These are phyloP conservation scores for Xylaria telfairii DNA, from an alignment of 495 filamentous ascomycete species.

Conservation along the genomic window DNA sequence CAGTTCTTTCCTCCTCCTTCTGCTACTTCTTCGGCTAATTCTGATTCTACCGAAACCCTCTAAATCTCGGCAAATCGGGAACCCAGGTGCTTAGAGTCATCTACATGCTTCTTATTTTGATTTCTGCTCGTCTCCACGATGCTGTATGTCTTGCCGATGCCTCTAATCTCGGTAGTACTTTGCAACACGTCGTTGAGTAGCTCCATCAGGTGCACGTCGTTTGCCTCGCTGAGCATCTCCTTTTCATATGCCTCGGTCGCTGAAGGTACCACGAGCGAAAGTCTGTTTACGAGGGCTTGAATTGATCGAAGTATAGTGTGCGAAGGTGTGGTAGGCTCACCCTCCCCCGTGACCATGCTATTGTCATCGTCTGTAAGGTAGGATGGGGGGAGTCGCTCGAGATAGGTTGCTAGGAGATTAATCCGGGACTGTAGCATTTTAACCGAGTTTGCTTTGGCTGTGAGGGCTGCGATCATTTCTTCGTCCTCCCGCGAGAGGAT, in stretches of 20 bases:
- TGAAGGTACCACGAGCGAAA: slow-evolving; percentile 64
- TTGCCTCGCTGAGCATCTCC: slow-evolving; percentile 70
- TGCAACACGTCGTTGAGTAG: slow-evolving; percentile 72
- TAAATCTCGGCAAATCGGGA: slow-evolving; percentile 30
- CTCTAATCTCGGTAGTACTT: slow-evolving; percentile 68
- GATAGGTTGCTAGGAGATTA: slow-evolving; percentile 79
- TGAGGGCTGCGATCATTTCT: slow-evolving; percentile 71
- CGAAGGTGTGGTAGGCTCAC: slow-evolving; percentile 59
- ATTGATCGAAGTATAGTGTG: slow-evolving; percentile 70
- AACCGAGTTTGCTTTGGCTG: slow-evolving; percentile 88
- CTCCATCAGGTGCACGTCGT: slow-evolving; percentile 77
- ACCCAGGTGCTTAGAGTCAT: slow-evolving; percentile 11
- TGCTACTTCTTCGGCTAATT: not conserved
- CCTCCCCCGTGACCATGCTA: slow-evolving; percentile 41
- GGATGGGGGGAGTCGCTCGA: slow-evolving; percentile 72
- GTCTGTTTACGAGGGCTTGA: slow-evolving; percentile 66
- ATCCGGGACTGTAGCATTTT: slow-evolving; percentile 89
- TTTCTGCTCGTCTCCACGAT: slow-evolving; percentile 61
- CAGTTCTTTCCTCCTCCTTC: not conserved
- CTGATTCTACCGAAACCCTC: not conserved
- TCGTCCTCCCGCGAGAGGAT: slow-evolving; percentile 78
- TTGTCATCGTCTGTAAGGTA: slow-evolving; percentile 55
- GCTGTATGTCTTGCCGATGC: slow-evolving; percentile 74
- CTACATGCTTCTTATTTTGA: slow-evolving; percentile 29
- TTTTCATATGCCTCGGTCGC: slow-evolving; percentile 58